Conservation (phyloP, 2,329 filamentous ascomycete species). For the Trichoderma oligosporum region DNA sequence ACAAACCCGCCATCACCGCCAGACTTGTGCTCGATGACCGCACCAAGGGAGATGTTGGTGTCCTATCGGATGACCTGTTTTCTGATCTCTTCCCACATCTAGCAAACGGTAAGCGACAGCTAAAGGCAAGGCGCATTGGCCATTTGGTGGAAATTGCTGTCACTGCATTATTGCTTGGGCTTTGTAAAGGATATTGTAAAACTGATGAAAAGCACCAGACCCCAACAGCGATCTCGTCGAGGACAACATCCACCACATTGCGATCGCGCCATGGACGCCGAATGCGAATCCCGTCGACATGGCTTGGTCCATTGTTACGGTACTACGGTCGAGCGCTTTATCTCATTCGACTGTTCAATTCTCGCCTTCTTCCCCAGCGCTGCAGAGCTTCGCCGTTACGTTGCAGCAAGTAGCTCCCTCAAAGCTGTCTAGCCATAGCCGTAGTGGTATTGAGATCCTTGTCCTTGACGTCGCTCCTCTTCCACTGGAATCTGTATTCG, state of each 20-base stretch:
- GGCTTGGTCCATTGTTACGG: slow-evolving; percentile 81
- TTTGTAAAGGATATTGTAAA: too few species aligned
- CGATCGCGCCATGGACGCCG: slow-evolving; percentile 71
- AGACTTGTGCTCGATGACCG: slow-evolving; percentile 80
- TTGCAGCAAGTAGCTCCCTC: slow-evolving; percentile 72
- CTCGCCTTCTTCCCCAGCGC: slow-evolving; percentile 64
- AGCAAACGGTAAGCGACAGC: slow-evolving; percentile 45
- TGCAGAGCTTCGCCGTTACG: slow-evolving; percentile 74
- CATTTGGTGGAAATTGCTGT: too few species aligned
- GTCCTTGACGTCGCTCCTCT: slow-evolving; percentile 78
- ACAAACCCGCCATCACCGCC: slow-evolving; percentile 74
- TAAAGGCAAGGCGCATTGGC: background rate
- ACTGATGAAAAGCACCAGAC: slow-evolving; percentile 23
- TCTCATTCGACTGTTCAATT: slow-evolving; percentile 77
- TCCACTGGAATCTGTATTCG: slow-evolving; percentile 78
- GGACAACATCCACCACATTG: slow-evolving; percentile 59
- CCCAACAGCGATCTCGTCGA: slow-evolving; percentile 34
- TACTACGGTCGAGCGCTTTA: slow-evolving; percentile 60
- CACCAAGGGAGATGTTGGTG: slow-evolving; percentile 78
- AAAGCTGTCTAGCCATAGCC: slow-evolving; percentile 67
- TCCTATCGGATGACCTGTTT: slow-evolving; percentile 83
- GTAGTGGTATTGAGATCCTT: slow-evolving; percentile 77
- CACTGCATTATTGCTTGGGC: too few species aligned
- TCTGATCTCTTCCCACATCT: slow-evolving; percentile 70
- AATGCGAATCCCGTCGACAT: slow-evolving; percentile 55